These are phyloP conservation scores for Mycosarcoma maydis DNA, from an alignment of 1,284 basidiomycete genomes.

Conservation along the genomic window DNA sequence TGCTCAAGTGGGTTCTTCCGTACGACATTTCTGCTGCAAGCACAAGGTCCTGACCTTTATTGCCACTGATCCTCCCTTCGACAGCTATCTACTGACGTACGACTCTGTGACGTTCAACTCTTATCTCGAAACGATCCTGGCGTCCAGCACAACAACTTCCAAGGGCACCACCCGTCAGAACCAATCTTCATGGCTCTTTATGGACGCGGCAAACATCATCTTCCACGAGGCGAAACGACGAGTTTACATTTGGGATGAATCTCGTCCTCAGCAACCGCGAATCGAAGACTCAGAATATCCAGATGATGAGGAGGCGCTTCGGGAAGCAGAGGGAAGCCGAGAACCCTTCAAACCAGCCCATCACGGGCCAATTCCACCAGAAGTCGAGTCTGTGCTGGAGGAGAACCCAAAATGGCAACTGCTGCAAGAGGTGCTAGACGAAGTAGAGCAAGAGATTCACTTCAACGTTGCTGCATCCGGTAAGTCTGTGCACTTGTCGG, in stretches of 20 bases:
- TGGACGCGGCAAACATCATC: slow-evolving; percentile 87
- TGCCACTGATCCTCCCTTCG: neutral
- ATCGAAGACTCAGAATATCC: slow-evolving; percentile 26
- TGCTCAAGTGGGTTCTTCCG: slow-evolving; percentile 76
- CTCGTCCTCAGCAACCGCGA: slow-evolving; percentile 1
- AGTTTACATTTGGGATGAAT: slow-evolving; percentile 75
- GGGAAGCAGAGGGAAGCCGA: slow-evolving; percentile 32
- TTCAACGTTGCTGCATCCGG: slow-evolving; percentile 66
- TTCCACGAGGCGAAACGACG: slow-evolving; percentile 83
- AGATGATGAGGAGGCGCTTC: slow-evolving; percentile 65
- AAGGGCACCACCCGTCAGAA: slow-evolving; percentile 69
- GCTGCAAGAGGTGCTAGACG: slow-evolving; percentile 83
- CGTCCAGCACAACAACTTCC: slow-evolving; percentile 72
- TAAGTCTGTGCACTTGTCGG: slow-evolving; percentile 4
- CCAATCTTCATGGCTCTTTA: slow-evolving; percentile 85
- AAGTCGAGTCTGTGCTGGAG: slow-evolving; percentile 86
- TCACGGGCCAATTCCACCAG: slow-evolving; percentile 70
- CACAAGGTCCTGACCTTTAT: slow-evolving; percentile 1
- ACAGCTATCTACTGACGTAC: slow-evolving; percentile 86
- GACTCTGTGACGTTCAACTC: slow-evolving; percentile 90
- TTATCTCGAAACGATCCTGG: slow-evolving; percentile 90
- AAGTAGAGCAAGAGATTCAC: slow-evolving; percentile 87
- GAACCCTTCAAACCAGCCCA: neutral
- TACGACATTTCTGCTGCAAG: neutral
- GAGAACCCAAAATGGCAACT: slow-evolving; percentile 95